Evolutionary conservation across 208 protist species (phyloP).

Genomic region (Vickermania spadyakhi): DNA sequence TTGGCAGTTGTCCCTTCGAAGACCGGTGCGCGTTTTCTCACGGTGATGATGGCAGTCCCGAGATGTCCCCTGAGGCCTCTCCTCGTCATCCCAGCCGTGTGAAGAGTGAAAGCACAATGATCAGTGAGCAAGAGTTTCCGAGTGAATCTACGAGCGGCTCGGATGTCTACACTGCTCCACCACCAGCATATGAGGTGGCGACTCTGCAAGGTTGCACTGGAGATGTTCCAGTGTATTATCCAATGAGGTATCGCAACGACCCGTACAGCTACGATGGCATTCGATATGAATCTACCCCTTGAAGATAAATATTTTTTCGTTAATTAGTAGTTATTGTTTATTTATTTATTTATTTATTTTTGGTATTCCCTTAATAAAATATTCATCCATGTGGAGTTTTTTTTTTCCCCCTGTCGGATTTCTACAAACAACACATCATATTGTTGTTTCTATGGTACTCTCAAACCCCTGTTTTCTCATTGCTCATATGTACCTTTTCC

Average conservation of each 20-base stretch:
- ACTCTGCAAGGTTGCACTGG: not conserved
- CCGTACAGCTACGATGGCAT: constrained; percentile 70
- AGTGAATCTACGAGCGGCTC: not conserved
- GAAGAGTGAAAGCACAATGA: constrained; percentile 3
- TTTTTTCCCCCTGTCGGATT: no score
- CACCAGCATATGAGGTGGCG: constrained; percentile 1
- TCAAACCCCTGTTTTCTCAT: no score
- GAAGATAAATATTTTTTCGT: no score
- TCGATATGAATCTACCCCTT: constrained; percentile 45
- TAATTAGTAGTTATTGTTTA: no score
- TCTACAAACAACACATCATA: no score
- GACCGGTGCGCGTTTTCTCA: constrained; percentile 84
- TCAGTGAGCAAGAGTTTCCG: not conserved
- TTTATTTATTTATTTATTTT: no score
- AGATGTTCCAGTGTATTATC: constrained; percentile 45
- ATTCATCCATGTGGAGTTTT: no score
- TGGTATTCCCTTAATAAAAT: no score
- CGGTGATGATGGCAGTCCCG: constrained; percentile 22
- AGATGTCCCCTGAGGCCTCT: constrained; percentile 11
- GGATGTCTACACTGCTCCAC: not conserved
- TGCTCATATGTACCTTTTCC: no score
- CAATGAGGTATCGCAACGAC: constrained; percentile 76
- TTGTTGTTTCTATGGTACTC: no score
- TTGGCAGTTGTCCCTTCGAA: constrained; percentile 70
- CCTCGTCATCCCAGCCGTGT: not conserved